Evolutionary conservation across 1,284 basidiomycete species (phyloP), one percentile per base, ranked within the genome.

Genomic region (Calocybe gambosa): DNA sequence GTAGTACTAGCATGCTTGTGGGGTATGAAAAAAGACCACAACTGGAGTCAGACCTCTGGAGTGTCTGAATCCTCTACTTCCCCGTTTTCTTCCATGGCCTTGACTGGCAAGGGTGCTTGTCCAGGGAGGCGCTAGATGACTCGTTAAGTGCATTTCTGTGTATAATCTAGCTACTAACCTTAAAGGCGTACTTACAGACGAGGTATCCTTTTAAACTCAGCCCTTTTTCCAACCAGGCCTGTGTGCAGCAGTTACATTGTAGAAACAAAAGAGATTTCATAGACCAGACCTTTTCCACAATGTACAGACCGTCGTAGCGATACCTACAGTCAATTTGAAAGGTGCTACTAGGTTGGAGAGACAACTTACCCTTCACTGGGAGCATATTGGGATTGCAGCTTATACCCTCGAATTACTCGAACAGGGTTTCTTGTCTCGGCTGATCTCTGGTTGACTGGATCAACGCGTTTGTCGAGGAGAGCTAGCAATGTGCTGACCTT

Each of bases 301-400:
- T 67, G 58, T 93, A 93, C 21, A 93, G 68, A 0, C 90, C 90
- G 55, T 90, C 85, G 58, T 93, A 93, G 8, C 89, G 81, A 58
- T 91, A 93, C 13, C 87, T 83, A 47, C 26, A 34, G 29, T 9
- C 34, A 34, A 43, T 7, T 39, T 25, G 45, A 23, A 7, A 40
- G 38, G 45, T 46, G 8, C 19, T 33, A n/a, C 9, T 12, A 21
- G 18, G 9, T 21, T 1, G 45, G 15, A 54, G 34, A 15, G 38
- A 46, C 18, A 18, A 67, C 42, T 52, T 34, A 83, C 81, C 86
- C 87, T 70, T 86, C 80, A 20, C 65, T 70, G 9, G 87, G 88
- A 8, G 83, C 85, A 55, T 80, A 90, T 12, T 65, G 64, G 0
- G 84, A 86, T 15, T 64, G 60, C n/a, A 80, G 65, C 59, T 93